Percentiles rank a stretch among this genome's conserved stretches.
Conservation (phyloP, 352 stramenopile genomes). For the Phytopythium aichiense region DNA sequence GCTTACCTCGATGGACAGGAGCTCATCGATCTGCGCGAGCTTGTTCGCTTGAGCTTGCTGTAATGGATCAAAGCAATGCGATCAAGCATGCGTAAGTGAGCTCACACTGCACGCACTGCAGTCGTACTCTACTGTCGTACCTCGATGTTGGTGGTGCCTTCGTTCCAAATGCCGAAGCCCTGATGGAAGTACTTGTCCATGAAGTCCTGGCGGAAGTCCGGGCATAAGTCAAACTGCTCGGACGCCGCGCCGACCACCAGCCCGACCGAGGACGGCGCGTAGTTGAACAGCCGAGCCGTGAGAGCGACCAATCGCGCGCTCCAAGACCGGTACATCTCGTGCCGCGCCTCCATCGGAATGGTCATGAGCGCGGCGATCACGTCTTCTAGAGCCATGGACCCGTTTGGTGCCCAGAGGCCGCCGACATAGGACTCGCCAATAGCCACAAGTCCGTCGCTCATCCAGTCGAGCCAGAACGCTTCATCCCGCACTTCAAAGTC, state of each 20-base stretch:
- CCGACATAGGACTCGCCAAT: slow-evolving; percentile 83
- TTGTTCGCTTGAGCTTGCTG: slow-evolving; percentile 67
- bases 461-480: slow-evolving; percentile 85
- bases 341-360: slow-evolving; percentile 73
- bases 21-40: slow-evolving; percentile 53
- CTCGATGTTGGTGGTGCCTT: slow-evolving; percentile 40
- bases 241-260: slow-evolving; percentile 62
- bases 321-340: slow-evolving; percentile 87
- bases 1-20: slow-evolving; percentile 55
- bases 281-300: slow-evolving; percentile 73
- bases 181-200: slow-evolving; percentile 79
- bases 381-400: slow-evolving; percentile 54
- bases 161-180: slow-evolving; percentile 71
- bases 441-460: slow-evolving; percentile 76
- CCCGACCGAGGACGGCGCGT: slow-evolving; percentile 60
- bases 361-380: slow-evolving; percentile 73
- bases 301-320: slow-evolving; percentile 69
- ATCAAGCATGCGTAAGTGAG: background rate
- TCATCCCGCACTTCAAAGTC: slow-evolving; percentile 78
- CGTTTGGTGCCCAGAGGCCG: slow-evolving; percentile 62
- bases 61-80: background rate
- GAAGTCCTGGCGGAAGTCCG: slow-evolving; percentile 62
- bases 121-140: slow-evolving; percentile 2
- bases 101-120: background rate
- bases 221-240: slow-evolving; percentile 73